Evolutionary conservation across 2,329 filamentous ascomycete genomes (phyloP).

Genomic region (Fusarium sp.): DNA sequence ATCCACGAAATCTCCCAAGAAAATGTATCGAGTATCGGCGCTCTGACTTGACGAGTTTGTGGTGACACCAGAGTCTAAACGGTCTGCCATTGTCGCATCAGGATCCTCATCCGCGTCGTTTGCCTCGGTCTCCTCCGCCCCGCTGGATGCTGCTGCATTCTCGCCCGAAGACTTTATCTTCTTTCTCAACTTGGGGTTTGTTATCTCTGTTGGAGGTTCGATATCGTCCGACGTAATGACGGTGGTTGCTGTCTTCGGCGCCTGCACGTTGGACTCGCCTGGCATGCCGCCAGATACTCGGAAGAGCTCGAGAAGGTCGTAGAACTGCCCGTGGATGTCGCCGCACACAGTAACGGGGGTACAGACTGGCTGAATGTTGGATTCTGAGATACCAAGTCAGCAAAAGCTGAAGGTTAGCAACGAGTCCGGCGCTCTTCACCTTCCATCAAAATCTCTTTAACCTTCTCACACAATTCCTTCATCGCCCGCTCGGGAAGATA

Average conservation of each 20-base stretch:
- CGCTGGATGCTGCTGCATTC: constrained; percentile 61
- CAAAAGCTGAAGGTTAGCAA: constrained; percentile 9
- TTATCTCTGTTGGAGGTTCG: constrained; percentile 90
- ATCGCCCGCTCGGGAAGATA: constrained; percentile 96
- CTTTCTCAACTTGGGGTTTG: constrained; percentile 86
- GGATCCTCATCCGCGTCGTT: constrained; percentile 54
- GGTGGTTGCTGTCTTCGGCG: constrained; percentile 75
- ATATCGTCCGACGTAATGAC: constrained; percentile 92
- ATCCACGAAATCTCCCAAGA: constrained; percentile 93
- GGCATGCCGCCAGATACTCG: constrained; percentile 97
- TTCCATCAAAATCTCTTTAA: constrained; percentile 99
- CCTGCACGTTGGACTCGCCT: constrained; percentile 78
- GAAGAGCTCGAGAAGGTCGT: constrained; percentile 96
- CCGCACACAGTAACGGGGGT: constrained; percentile 97
- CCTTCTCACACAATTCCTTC: constrained; percentile 99
- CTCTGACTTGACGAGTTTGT: constrained; percentile 58
- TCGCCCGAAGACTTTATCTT: constrained; percentile 73
- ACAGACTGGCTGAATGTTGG: constrained; percentile 97
- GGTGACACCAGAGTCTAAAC: constrained; percentile 54
- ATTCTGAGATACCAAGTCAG: constrained; percentile 71
- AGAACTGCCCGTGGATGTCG: constrained; percentile 99
- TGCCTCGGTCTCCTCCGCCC: constrained; percentile 64
- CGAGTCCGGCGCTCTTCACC: constrained; percentile 63
- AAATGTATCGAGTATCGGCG: constrained; percentile 70
- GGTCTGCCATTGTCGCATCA: constrained; percentile 50